Conservation (phyloP, 2,329 filamentous ascomycete genomes). For the Fusarium pseudonygamai region DNA sequence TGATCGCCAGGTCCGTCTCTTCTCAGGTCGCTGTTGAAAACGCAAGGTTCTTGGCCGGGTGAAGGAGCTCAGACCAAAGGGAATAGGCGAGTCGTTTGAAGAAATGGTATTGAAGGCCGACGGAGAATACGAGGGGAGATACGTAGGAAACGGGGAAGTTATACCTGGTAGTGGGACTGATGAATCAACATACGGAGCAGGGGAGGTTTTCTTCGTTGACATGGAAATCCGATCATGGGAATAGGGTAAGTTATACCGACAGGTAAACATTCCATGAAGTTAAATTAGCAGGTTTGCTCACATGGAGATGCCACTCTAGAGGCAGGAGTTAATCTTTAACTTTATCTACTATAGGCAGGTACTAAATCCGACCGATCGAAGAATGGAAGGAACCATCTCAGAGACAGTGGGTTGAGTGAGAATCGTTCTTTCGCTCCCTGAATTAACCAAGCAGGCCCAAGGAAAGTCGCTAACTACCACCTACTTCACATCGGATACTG, state of each 20-base stretch:
- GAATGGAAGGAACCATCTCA: neutral
- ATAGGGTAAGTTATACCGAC: neutral
- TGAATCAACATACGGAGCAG: neutral
- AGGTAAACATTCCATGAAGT: neutral
- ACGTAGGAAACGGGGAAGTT: neutral
- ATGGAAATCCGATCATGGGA: neutral
- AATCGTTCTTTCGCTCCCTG: neutral
- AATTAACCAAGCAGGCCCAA: neutral
- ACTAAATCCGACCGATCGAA: neutral
- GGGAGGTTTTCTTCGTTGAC: neutral
- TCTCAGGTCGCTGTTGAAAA: constrained; percentile 27
- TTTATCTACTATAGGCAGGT: constrained; percentile 14
- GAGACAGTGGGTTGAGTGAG: neutral
- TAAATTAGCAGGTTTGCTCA: neutral
- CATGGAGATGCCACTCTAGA: neutral
- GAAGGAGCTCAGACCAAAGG: constrained; percentile 8
- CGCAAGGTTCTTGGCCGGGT: constrained; percentile 7
- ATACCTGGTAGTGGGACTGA: constrained; percentile 11
- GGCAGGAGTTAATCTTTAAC: constrained; percentile 24
- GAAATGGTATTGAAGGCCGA: neutral
- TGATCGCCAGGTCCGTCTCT: constrained; percentile 29
- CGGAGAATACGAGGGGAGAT: neutral
- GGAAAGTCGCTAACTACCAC: neutral
- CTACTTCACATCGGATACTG: neutral
- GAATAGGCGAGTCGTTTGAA: neutral